These are phyloP conservation scores for Gymnopilus dilepis DNA, from an alignment of 768 basidiomycete genomes.

Conservation along the genomic window DNA sequence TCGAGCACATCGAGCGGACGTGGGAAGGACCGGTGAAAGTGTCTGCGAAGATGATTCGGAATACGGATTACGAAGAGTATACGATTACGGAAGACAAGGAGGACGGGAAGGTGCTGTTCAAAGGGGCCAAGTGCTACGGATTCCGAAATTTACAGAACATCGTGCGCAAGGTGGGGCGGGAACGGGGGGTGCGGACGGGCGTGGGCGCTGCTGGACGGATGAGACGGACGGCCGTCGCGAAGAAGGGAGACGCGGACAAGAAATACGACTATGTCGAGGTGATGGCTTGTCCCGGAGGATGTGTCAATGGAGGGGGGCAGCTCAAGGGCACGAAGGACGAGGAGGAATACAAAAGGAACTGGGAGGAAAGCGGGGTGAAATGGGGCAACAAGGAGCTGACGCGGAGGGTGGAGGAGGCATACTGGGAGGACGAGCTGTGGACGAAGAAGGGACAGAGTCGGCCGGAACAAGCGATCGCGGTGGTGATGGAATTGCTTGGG, in stretches of 20 bases:
- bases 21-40: slow-evolving; percentile 30
- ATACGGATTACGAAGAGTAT: slow-evolving; percentile 81
- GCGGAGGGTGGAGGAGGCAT: slow-evolving; percentile 76
- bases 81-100: slow-evolving; percentile 44
- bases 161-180: slow-evolving; percentile 90
- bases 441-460: slow-evolving; percentile 15
- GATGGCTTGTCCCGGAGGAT: slow-evolving; percentile 98
- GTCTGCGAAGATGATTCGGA: slow-evolving; percentile 63
- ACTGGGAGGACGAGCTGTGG: slow-evolving; percentile 59
- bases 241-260: slow-evolving; percentile 41
- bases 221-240: slow-evolving; percentile 34
- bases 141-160: slow-evolving; percentile 98
- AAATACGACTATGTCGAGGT: slow-evolving; percentile 94
- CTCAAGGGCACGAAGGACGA: slow-evolving; percentile 60
- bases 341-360: slow-evolving; percentile 62
- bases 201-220: slow-evolving; percentile 42
- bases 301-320: slow-evolving; percentile 98
- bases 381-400: slow-evolving; percentile 91
- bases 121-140: slow-evolving; percentile 95
- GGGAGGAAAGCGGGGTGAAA: slow-evolving; percentile 65
- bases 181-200: slow-evolving; percentile 74
- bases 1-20: slow-evolving; percentile 54
- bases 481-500: slow-evolving; percentile 32
- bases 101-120: slow-evolving; percentile 72
- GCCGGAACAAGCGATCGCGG: slow-evolving; percentile 29